Conservation (phyloP, 2,329 filamentous ascomycete genomes). For the Exophiala dermatitidis region DNA sequence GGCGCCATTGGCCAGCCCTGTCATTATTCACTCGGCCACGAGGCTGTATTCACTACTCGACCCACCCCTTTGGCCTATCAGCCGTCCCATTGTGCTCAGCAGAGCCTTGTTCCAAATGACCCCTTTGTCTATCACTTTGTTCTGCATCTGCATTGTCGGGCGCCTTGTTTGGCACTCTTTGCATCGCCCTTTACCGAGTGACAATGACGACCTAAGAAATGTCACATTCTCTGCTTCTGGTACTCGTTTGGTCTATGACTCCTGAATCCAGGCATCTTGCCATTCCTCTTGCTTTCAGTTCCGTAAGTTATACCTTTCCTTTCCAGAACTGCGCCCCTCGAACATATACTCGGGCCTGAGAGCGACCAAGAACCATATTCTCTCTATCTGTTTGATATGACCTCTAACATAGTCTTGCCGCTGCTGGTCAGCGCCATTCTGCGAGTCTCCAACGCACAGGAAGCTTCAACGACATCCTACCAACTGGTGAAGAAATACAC, state of each 20-base stretch:
- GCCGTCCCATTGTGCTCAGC: not conserved
- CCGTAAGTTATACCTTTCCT: too few species aligned
- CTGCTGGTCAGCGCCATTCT: not conserved
- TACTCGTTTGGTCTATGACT: not conserved
- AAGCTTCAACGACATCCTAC: not conserved
- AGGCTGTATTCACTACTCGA: not conserved
- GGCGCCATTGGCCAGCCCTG: not conserved
- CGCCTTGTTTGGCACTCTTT: not conserved
- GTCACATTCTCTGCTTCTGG: not conserved
- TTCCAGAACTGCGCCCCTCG: too few species aligned
- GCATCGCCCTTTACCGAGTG: not conserved
- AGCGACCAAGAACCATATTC: not conserved
- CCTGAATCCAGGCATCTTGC: too few species aligned
- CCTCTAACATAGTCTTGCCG: not conserved
- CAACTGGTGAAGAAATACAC: conserved; percentile 33
- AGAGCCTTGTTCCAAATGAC: not conserved
- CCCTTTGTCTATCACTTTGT: not conserved
- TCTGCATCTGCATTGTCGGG: not conserved
- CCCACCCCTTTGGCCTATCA: not conserved
- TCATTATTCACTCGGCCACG: not conserved
- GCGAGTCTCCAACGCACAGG: not conserved
- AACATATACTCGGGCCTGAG: too few species aligned
- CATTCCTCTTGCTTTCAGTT: too few species aligned
- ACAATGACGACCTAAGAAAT: not conserved
- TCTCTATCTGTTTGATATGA: not conserved